phyloP scores from a whole-genome alignment of 768 basidiomycete genomes.

The Lepiota venenata region DNA sequence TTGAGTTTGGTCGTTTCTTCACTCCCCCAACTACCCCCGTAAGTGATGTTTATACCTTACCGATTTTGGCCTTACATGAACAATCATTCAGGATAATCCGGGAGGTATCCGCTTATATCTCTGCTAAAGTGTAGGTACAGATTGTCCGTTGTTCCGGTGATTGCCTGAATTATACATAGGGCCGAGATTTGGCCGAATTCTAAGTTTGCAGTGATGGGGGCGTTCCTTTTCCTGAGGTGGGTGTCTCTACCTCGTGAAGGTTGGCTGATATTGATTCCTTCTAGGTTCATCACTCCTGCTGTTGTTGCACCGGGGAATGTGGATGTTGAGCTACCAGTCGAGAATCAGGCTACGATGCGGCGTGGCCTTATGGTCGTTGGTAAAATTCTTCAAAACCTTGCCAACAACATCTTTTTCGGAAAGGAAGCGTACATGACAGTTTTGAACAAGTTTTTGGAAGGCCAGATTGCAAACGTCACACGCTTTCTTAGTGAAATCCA shows the following conservation, averaged over 20 bases:
- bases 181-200: slow-evolving; percentile 72
- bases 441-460: slow-evolving; percentile 71
- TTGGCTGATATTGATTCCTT: neutral
- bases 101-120: slow-evolving; percentile 83
- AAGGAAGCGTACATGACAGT: slow-evolving; percentile 86
- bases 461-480: slow-evolving; percentile 70
- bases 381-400: slow-evolving; percentile 90
- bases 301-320: slow-evolving; percentile 83
- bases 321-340: slow-evolving; percentile 76
- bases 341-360: slow-evolving; percentile 49
- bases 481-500: slow-evolving; percentile 74
- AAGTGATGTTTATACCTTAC: slow-evolving; percentile 23
- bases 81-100: slow-evolving; percentile 64
- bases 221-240: slow-evolving; percentile 88
- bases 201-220: slow-evolving; percentile 80
- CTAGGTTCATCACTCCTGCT: slow-evolving; percentile 87
- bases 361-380: slow-evolving; percentile 84
- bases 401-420: slow-evolving; percentile 92
- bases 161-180: slow-evolving; percentile 24
- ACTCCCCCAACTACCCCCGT: slow-evolving; percentile 70
- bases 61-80: slow-evolving; percentile 8
- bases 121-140: slow-evolving; percentile 63
- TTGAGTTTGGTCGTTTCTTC: slow-evolving; percentile 73
- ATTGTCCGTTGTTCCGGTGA: neutral
- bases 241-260: neutral